Evolutionary conservation across 163 green algal genomes (phyloP).

Genomic region (Scenedesmus sp.): DNA sequence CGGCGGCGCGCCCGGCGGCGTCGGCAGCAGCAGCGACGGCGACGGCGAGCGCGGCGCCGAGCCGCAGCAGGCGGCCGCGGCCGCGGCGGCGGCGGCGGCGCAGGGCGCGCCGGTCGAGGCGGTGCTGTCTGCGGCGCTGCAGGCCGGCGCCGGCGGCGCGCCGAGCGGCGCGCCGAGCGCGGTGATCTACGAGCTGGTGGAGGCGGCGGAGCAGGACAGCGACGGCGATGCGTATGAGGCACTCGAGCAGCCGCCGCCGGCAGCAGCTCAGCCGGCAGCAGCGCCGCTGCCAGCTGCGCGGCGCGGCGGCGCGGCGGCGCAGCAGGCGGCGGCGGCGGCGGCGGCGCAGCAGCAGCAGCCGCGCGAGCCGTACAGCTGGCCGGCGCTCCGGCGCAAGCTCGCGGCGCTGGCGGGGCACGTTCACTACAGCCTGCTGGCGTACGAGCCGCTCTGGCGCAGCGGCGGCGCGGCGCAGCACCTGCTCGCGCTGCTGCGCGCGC

Average conservation of each 20-base stretch:
- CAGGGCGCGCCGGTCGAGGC: too few species aligned
- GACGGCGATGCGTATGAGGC: conserved; percentile 47
- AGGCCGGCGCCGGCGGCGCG: background rate
- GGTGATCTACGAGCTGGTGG: conserved; percentile 1
- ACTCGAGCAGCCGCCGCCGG: background rate
- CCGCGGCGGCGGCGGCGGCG: background rate
- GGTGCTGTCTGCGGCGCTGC: background rate
- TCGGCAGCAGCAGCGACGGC: background rate
- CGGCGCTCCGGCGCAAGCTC: background rate
- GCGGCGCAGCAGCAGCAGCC: conserved; percentile 23
- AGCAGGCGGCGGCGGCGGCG: conserved; percentile 2
- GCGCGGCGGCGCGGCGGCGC: too few species aligned
- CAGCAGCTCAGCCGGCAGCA: background rate
- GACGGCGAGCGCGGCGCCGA: background rate
- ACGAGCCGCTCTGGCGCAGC: conserved; percentile 41
- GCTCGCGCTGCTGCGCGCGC: conserved; percentile 46
- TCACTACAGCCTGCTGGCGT: conserved; percentile 46
- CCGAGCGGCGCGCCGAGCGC: too few species aligned
- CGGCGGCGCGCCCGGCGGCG: too few species aligned
- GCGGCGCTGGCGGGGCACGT: conserved; percentile 11
- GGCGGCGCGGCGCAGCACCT: conserved; percentile 18
- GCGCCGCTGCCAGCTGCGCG: too few species aligned
- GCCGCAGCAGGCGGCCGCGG: background rate
- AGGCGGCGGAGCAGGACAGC: conserved; percentile 34
- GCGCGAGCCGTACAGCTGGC: conserved; percentile 1